Evolutionary conservation across 768 basidiomycete genomes (phyloP), one percentile per base, ranked within the genome.

Genomic region (Agrocybe chaxingu): DNA sequence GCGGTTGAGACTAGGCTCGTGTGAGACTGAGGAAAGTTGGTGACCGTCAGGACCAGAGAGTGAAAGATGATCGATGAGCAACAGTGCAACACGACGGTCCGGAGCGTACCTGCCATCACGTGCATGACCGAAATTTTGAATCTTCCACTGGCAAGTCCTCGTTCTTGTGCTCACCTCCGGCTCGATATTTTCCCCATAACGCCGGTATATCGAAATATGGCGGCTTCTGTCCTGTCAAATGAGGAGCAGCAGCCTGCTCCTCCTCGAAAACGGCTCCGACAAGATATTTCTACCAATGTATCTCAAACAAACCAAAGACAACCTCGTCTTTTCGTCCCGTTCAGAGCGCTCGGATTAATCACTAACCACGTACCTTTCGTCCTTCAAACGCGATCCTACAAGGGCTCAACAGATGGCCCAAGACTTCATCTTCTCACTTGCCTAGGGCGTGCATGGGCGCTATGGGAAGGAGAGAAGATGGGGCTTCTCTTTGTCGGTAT

Each of bases 401-500:
- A 94, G 64, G 91, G 91, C 19, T 82, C 91, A 16, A 81, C 89
- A 1, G 87, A 87, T 13, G 90, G 88, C 2, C 93, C 95, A 0
- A 80, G 82, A 42, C 75, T 95, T 50, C 87, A 92, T 54, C 71
- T 98, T 38, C 68, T 97, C 32, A 95, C 92, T 8, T 94, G 90
- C 60, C 69, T 98, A 7, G 95, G 96, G 5, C 81, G 74, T 51
- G 82, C 89, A 56, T 98, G 95, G 95, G 90, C 93, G 12, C 73
- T 97, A 62, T 98, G 96, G 96, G 93, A 97, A 59, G 95, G 92
- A 16, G 89, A 85, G 24, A 93, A 87, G 69, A 94, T 98, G 91
- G 78, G 76, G 31, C 70, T 98, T 50, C 76, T 98, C 34, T 98
- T 99, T 64, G 93, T 95, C 53, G 92, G 96, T 92, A 68, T 72